These are phyloP conservation scores for barley (Hordeum vulgare) DNA, from an alignment of 176 grass and related monocot genomes.

Conservation along the genomic window MorexV3_pseudomolecules_assembly NC_058519.1:5743885-5744384, in stretches of 20 bases:
- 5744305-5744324: too few species aligned
- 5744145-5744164: too few species aligned
- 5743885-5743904: not conserved
- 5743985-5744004: not conserved
- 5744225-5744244: not conserved
- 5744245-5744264: not conserved
- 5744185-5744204: not conserved
- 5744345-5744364: not conserved
- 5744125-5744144: not conserved
- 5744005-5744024: constrained; percentile 1
- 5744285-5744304: not conserved
- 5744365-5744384: not conserved
- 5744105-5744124: not conserved
- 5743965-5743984: not conserved
- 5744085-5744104: constrained; percentile 17
- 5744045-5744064: constrained; percentile 28
- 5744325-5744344: not conserved
- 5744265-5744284: not conserved
- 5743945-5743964: not conserved
- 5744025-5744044: constrained; percentile 4
- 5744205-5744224: constrained; percentile 8
- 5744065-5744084: constrained; percentile 28
- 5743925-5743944: constrained; percentile 24
- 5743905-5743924: constrained; percentile 20
- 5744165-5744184: not conserved